phyloP scores from a whole-genome alignment of 2,329 filamentous ascomycete genomes.

The Huntiella omanensis region DNA sequence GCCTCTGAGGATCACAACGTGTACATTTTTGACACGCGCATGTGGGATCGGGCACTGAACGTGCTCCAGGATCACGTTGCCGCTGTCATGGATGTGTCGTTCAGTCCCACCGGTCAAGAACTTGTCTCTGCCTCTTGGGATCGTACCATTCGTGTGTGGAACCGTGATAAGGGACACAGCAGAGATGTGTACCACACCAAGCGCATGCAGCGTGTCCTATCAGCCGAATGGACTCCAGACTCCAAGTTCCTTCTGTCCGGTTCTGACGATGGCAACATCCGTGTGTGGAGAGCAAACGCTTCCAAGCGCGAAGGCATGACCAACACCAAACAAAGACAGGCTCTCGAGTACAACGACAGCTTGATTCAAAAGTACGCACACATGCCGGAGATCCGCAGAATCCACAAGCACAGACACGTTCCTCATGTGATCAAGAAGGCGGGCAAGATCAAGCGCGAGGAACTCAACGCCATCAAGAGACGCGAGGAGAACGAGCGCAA shows the following conservation, averaged over 20 bases:
- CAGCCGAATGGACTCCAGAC: conserved; percentile 70
- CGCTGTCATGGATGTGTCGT: conserved; percentile 93
- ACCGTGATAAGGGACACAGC: conserved; percentile 60
- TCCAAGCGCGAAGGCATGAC: conserved; percentile 72
- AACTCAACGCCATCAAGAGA: conserved; percentile 71
- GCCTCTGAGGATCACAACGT: conserved; percentile 90
- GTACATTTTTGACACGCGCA: conserved; percentile 79
- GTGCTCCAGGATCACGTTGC: conserved; percentile 75
- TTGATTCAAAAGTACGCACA: conserved; percentile 71
- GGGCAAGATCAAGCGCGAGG: conserved; percentile 79
- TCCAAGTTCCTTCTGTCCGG: conserved; percentile 77
- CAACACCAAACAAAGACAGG: conserved; percentile 64
- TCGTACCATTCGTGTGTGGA: conserved; percentile 75
- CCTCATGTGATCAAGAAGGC: conserved; percentile 94
- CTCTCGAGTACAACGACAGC: conserved; percentile 79
- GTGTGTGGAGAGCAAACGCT: conserved; percentile 78
- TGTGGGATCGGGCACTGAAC: conserved; percentile 72
- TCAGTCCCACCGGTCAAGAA: conserved; percentile 84
- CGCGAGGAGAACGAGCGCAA: conserved; percentile 87
- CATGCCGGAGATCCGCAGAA: conserved; percentile 89
- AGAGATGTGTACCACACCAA: conserved; percentile 95
- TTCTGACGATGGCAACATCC: conserved; percentile 73
- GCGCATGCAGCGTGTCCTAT: conserved; percentile 90
- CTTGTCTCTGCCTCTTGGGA: conserved; percentile 75
- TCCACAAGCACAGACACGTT: conserved; percentile 76